Conservation (phyloP, 2,329 filamentous ascomycete genomes). For the Colletotrichum sojae region DNA sequence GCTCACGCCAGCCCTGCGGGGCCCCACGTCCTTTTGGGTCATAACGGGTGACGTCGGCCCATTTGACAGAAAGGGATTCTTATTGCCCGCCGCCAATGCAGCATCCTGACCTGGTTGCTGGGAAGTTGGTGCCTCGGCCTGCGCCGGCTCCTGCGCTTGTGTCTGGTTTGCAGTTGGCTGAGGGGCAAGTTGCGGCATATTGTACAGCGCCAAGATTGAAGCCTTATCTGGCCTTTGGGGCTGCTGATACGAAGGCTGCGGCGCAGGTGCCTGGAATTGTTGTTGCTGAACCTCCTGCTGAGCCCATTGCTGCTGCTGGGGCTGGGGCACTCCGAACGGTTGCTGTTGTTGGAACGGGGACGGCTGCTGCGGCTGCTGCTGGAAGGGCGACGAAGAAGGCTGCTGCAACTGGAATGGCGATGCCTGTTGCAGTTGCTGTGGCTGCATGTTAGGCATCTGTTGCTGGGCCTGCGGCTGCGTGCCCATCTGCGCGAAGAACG, state of each 20-base stretch:
- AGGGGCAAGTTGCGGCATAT: constrained; percentile 68
- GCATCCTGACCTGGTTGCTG: constrained; percentile 30
- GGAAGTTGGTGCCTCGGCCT: constrained; percentile 33
- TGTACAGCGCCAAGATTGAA: constrained; percentile 83
- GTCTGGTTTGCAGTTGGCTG: constrained; percentile 50
- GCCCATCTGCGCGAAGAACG: constrained; percentile 48
- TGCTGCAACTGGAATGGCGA: constrained; percentile 42
- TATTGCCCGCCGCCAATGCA: constrained; percentile 56
- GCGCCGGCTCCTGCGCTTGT: constrained; percentile 41
- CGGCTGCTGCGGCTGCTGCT: constrained; percentile 46
- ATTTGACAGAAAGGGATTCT: constrained; percentile 70
- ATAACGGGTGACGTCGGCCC: constrained; percentile 41
- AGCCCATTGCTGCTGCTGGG: constrained; percentile 46
- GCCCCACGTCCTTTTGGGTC: constrained; percentile 38
- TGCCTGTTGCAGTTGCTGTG: constrained; percentile 41
- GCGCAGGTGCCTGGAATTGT: constrained; percentile 25
- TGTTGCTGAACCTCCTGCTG: constrained; percentile 43
- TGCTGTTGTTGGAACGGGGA: constrained; percentile 46
- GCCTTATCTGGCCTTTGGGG: constrained; percentile 75
- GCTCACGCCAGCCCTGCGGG: constrained; percentile 64
- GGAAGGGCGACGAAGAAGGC: not conserved
- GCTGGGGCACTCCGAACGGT: constrained; percentile 1
- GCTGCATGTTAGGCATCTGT: constrained; percentile 36
- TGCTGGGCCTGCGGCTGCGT: constrained; percentile 29
- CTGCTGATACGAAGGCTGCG: constrained; percentile 46